phyloP scores from a whole-genome alignment of 2,329 filamentous ascomycete species.

The Rhynchosporium secalis region DNA sequence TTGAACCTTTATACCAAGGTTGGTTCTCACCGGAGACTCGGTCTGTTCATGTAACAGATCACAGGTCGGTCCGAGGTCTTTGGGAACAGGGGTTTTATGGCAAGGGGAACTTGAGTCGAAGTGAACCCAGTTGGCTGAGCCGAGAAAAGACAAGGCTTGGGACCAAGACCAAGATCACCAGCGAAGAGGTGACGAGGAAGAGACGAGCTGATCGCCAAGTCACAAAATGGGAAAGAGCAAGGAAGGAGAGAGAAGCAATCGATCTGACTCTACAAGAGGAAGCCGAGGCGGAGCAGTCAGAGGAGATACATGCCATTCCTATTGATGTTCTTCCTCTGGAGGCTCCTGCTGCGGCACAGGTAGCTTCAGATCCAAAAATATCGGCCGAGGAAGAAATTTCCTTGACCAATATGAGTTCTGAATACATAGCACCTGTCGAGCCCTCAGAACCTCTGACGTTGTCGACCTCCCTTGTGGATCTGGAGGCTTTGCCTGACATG shows the following conservation, averaged over 20 bases:
- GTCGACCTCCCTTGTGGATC: constrained; percentile 47
- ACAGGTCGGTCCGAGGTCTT: constrained; percentile 71
- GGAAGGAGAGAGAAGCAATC: constrained; percentile 80
- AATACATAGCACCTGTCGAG: constrained; percentile 28
- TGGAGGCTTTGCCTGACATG: neutral
- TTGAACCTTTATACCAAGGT: constrained; percentile 65
- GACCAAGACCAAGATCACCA: constrained; percentile 65
- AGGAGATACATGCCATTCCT: neutral
- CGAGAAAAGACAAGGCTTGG: constrained; percentile 74
- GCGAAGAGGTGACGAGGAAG: constrained; percentile 76
- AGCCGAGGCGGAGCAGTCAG: constrained; percentile 24
- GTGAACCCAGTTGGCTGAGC: constrained; percentile 90
- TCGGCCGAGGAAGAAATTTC: neutral
- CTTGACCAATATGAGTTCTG: constrained; percentile 1
- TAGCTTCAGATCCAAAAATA: neutral
- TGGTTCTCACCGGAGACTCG: constrained; percentile 80
- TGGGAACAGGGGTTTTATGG: constrained; percentile 99
- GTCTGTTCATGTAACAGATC: constrained; percentile 81
- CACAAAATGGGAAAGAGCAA: constrained; percentile 90
- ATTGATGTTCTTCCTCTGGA: constrained; percentile 6
- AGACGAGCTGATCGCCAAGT: constrained; percentile 78
- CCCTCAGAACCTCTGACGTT: constrained; percentile 51
- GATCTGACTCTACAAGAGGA: constrained; percentile 66
- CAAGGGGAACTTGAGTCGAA: constrained; percentile 88
- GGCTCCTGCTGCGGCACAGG: neutral